These are phyloP conservation scores for Pseudogymnoascus sp. DNA, from an alignment of 2,329 filamentous ascomycete genomes.

Conservation along the genomic window DNA sequence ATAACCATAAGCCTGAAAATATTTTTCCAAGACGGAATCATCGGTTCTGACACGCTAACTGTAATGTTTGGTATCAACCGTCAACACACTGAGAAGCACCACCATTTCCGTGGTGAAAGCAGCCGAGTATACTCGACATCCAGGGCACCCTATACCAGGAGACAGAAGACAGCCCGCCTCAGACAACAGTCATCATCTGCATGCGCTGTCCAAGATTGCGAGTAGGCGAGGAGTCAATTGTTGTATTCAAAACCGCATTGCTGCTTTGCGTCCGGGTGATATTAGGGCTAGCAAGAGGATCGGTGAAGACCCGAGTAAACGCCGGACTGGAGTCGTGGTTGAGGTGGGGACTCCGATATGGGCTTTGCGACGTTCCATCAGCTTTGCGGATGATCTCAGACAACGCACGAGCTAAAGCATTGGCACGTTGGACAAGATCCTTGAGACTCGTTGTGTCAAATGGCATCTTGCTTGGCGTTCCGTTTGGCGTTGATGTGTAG, in stretches of 20 bases:
- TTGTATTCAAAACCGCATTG: conserved; percentile 44
- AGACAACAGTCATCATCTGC: conserved; percentile 60
- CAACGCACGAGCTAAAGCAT: conserved; percentile 50
- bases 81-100: neutral
- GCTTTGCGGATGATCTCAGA: conserved; percentile 53
- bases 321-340: conserved; percentile 55
- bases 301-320: conserved; percentile 59
- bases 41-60: neutral
- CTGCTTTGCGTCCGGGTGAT: conserved; percentile 46
- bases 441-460: conserved; percentile 65
- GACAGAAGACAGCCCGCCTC: neutral
- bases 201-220: conserved; percentile 46
- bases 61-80: neutral
- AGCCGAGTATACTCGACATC: neutral
- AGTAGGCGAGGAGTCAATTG: conserved; percentile 47
- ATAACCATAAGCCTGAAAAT: conserved; percentile 1
- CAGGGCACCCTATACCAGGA: neutral
- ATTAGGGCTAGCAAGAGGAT: conserved; percentile 49
- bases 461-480: conserved; percentile 45
- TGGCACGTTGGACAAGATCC: conserved; percentile 56
- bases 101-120: neutral
- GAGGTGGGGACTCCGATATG: conserved; percentile 40
- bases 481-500: conserved; percentile 22
- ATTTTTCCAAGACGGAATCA: conserved; percentile 1
- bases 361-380: conserved; percentile 51